Evolutionary conservation across 2,329 filamentous ascomycete genomes (phyloP).

Genomic region (Pezicula carpinea): DNA sequence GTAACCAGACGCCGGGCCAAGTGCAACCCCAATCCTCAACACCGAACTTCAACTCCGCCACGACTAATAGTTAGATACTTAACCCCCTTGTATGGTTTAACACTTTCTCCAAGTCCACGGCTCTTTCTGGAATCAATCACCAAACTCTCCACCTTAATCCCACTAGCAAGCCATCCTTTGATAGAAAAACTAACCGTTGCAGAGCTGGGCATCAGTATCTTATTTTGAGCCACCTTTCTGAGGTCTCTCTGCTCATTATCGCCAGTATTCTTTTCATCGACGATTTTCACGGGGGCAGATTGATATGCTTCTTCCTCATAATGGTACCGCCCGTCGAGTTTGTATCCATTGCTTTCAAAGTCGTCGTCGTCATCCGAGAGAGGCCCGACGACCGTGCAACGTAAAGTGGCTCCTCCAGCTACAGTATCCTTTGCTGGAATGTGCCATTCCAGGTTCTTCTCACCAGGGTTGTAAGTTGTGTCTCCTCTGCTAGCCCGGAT

Average conservation of each 20-base stretch:
- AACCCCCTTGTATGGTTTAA: constrained; percentile 96
- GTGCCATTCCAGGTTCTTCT: constrained; percentile 74
- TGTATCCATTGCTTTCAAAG: constrained; percentile 32
- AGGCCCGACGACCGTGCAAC: constrained; percentile 74
- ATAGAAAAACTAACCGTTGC: constrained; percentile 68
- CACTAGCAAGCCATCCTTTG: constrained; percentile 65
- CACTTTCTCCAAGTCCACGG: constrained; percentile 76
- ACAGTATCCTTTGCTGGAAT: constrained; percentile 74
- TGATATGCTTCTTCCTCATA: constrained; percentile 54
- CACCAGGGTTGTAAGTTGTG: constrained; percentile 72
- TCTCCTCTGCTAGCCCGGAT: constrained; percentile 78
- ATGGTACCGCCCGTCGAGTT: constrained; percentile 34
- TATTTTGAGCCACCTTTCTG: constrained; percentile 61
- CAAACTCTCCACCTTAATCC: constrained; percentile 64
- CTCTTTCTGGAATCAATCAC: constrained; percentile 72
- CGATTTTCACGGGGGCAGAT: constrained; percentile 26
- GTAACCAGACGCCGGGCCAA: background rate
- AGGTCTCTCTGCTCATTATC: constrained; percentile 39
- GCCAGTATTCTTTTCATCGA: constrained; percentile 32
- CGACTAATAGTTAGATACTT: constrained; percentile 85
- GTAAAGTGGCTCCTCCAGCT: constrained; percentile 65
- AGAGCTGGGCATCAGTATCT: constrained; percentile 75
- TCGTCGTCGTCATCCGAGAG: constrained; percentile 42
- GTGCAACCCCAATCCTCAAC: constrained; percentile 24
- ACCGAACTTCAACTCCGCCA: constrained; percentile 59